Conservation (phyloP, 2,329 filamentous ascomycete species). For the Clonostachys byssicola region DNA sequence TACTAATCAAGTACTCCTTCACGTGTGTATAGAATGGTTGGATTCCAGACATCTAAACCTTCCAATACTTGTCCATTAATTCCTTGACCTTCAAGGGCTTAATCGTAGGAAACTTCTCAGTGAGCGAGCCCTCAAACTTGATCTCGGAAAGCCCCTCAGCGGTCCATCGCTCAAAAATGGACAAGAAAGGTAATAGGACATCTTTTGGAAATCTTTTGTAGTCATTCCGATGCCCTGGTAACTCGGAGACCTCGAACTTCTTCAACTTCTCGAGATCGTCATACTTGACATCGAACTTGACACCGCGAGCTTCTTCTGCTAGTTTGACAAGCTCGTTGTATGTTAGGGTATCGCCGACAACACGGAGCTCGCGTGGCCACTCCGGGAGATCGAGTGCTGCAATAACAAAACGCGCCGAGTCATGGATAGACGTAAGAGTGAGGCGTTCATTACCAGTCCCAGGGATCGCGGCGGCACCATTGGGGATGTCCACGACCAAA, state of each 20-base stretch:
- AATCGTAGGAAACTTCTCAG: too few species aligned
- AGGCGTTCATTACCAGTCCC: constrained; percentile 1
- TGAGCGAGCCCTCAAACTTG: too few species aligned
- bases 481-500: neutral
- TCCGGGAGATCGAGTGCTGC: neutral
- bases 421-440: neutral
- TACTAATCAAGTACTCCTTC: too few species aligned
- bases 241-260: neutral
- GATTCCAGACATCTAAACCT: too few species aligned
- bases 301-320: neutral
- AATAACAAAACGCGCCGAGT: neutral
- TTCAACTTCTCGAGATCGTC: neutral
- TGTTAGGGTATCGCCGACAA: constrained; percentile 1
- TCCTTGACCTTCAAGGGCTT: too few species aligned
- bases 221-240: too few species aligned
- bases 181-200: too few species aligned
- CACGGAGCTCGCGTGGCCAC: neutral
- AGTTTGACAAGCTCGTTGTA: constrained; percentile 2
- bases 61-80: too few species aligned
- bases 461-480: constrained; percentile 1
- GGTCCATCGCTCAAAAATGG: too few species aligned
- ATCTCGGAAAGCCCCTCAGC: too few species aligned
- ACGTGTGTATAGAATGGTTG: too few species aligned
- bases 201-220: too few species aligned
- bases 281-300: constrained; percentile 1